Conservation (phyloP, 495 filamentous ascomycete species). For the Penicillium steckii region DNA sequence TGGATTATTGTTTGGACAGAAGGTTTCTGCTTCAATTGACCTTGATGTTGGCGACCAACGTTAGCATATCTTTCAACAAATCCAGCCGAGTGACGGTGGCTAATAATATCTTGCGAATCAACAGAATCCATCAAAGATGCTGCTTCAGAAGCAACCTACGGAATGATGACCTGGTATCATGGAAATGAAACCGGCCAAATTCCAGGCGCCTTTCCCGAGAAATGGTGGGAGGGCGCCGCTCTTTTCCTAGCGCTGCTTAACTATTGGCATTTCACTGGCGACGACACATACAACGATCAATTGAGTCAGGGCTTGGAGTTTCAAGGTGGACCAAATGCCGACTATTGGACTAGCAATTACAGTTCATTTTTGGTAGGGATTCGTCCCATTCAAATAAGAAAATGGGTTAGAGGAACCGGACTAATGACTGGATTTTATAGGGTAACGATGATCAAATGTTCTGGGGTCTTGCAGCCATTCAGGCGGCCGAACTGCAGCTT, state of each 20-base stretch:
- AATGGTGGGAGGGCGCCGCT: constrained; percentile 70
- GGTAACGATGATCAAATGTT: constrained; percentile 73
- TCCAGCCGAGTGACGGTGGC: not conserved
- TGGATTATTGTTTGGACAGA: not conserved
- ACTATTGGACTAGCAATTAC: constrained; percentile 58
- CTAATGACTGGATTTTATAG: not conserved
- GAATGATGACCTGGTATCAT: constrained; percentile 17
- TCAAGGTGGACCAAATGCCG: constrained; percentile 56
- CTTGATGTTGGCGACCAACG: not conserved
- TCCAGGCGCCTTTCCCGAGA: constrained; percentile 16
- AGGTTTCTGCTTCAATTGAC: not conserved
- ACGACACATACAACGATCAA: constrained; percentile 63
- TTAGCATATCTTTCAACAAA: not conserved
- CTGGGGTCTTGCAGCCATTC: constrained; percentile 69
- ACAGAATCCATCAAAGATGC: constrained; percentile 20
- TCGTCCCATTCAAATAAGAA: not conserved
- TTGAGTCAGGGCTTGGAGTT: constrained; percentile 55
- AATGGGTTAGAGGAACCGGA: not conserved
- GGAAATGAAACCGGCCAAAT: constrained; percentile 20
- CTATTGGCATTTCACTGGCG: constrained; percentile 71
- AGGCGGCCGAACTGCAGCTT: constrained; percentile 67
- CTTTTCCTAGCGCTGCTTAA: constrained; percentile 67
- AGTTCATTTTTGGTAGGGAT: constrained; percentile 31
- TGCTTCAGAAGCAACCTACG: constrained; percentile 11
- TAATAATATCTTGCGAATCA: not conserved